Base-by-base conservation (phyloP, 176 grass and related monocot genomes). In the Oryza longistaminata region DNA sequence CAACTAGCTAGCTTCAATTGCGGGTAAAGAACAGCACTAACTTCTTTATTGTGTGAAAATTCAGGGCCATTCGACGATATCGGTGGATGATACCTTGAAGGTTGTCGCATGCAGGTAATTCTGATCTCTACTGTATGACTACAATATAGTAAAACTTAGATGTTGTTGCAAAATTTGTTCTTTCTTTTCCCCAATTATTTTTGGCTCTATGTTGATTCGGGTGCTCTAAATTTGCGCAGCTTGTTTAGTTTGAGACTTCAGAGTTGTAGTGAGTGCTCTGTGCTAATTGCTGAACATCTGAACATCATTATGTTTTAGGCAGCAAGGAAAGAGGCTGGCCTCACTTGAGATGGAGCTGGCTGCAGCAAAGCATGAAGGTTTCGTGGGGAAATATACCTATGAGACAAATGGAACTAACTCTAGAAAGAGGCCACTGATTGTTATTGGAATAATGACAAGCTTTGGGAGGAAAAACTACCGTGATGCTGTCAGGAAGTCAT, bases 31-130 rank as follows among this genome's bases (percentile, higher is more conserved):
- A 44, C 11, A 45, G 0, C 8, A 43, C 11, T 70, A 75, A 75
- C 40, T 64, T 15, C 72, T 70, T 72, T 24, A 7, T 48, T 83
- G 2, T 33, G 39, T 40, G 26, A 35, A 22, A 48, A 71, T 93
- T 84, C 78, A 99, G 91, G 96, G 86, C 25, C 91, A 92, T 27
- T 87, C 91, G 9, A 83, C 93, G 40, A 94, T 99, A 81, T 96
- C 91, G 40, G 96, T 99, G 22, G 96, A 96, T 39, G 93, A 99
- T 74, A 99, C 91, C 12, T 83, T 99, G 76, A 99, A 99, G 84
- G 90, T 96, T 76, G 96, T 96, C 27, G 84, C 93, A 25, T 99
- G 93, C 93, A 99, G 93, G 96, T 99, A 90, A 85, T 35, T 90
- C 25, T 65, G 45, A 71, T 45, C 42, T 81, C 19, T 61, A 3